Evolutionary conservation across 2,329 filamentous ascomycete species (phyloP).

Genomic region (Phyllosticta citriasiana): DNA sequence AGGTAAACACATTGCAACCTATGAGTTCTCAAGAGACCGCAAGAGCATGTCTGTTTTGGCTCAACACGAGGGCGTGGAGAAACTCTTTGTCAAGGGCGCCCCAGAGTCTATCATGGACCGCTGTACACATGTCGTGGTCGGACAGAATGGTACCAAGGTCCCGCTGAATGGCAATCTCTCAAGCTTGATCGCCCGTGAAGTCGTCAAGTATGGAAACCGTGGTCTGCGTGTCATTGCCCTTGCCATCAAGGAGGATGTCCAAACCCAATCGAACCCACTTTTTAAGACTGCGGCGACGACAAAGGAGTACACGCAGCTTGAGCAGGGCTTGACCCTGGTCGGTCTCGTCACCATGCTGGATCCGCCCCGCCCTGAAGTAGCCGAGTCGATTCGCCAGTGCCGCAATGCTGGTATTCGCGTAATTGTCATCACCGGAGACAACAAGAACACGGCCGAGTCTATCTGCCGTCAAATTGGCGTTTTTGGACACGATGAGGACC

Average conservation of each 20-base stretch:
- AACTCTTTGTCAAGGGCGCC: slow-evolving; percentile 89
- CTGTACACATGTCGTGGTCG: slow-evolving; percentile 72
- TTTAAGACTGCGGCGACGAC: slow-evolving; percentile 69
- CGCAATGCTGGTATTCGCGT: slow-evolving; percentile 90
- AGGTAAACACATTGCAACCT: slow-evolving; percentile 69
- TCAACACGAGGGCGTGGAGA: slow-evolving; percentile 57
- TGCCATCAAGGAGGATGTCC: slow-evolving; percentile 70
- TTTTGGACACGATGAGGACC: slow-evolving; percentile 70
- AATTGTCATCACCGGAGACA: slow-evolving; percentile 96
- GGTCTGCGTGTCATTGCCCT: slow-evolving; percentile 92
- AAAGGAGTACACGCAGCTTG: slow-evolving; percentile 72
- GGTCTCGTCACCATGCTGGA: slow-evolving; percentile 95
- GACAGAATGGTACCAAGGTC: slow-evolving; percentile 67
- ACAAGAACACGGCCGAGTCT: slow-evolving; percentile 92
- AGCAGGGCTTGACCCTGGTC: slow-evolving; percentile 89
- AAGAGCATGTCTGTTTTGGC: slow-evolving; percentile 99
- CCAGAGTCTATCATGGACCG: slow-evolving; percentile 91
- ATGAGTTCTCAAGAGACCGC: slow-evolving; percentile 92
- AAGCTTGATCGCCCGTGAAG: slow-evolving; percentile 63
- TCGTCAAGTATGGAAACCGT: slow-evolving; percentile 81
- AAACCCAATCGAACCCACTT: slow-evolving; percentile 50
- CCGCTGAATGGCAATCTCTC: slow-evolving; percentile 59
- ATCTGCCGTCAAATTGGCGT: slow-evolving; percentile 97
- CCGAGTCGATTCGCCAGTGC: slow-evolving; percentile 76
- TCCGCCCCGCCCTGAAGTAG: slow-evolving; percentile 86